A percentile compares a stretch with the other conserved stretches of the same genome.
phyloP scores from a whole-genome alignment of 768 basidiomycete genomes.

The Amanita subjunquillea region DNA sequence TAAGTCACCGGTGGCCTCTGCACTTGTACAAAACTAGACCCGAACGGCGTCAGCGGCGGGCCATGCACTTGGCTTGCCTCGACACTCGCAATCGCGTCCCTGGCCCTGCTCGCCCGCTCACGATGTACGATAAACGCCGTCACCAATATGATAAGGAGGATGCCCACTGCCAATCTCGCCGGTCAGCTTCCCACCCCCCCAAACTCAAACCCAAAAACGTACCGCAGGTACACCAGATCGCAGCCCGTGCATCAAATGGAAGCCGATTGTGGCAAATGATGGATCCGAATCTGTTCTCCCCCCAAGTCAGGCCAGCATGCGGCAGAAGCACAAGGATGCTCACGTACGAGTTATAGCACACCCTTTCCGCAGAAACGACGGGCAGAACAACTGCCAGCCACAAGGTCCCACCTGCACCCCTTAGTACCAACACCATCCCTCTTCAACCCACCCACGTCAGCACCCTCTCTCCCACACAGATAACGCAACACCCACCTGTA shows the following conservation, averaged over 20 bases:
- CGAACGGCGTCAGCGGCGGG: slow-evolving; percentile 18
- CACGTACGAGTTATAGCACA: slow-evolving; percentile 10
- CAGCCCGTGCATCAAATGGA: neutral
- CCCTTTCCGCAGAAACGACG: slow-evolving; percentile 14
- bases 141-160: neutral
- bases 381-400: slow-evolving; percentile 14
- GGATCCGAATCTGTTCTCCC: neutral
- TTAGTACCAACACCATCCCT: neutral
- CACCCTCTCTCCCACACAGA: neutral
- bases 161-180: neutral
- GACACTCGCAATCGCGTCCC: slow-evolving; percentile 7
- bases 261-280: neutral
- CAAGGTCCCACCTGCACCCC: slow-evolving; percentile 5
- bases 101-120: neutral
- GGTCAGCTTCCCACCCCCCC: neutral
- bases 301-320: neutral
- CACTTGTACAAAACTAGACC: slow-evolving; percentile 16
- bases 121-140: neutral
- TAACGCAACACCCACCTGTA: neutral
- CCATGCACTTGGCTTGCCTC: slow-evolving; percentile 22
- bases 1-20: neutral
- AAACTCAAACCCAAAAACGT: neutral
- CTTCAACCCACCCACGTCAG: slow-evolving; percentile 2
- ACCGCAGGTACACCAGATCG: slow-evolving; percentile 1
- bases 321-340: neutral